Conservation (phyloP, 768 basidiomycete species). For the Rickenella mellea region DNA sequence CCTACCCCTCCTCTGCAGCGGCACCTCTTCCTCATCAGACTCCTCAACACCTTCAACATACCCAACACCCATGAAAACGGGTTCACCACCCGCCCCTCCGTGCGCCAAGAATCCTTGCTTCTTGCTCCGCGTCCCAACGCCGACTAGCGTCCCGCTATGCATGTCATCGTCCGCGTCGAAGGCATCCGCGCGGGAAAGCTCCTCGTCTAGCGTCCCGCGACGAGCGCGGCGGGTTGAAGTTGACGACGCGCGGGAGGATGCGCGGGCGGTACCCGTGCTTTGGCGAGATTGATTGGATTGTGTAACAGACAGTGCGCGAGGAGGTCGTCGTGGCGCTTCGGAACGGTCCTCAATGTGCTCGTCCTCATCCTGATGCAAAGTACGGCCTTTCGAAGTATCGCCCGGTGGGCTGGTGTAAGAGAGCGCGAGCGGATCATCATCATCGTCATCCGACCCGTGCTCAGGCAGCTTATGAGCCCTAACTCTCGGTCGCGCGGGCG, state of each 20-base stretch:
- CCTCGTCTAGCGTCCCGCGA: slow-evolving; percentile 60
- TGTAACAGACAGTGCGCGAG: background rate
- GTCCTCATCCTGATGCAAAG: background rate
- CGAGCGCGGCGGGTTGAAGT: slow-evolving; percentile 16
- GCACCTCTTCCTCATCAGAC: slow-evolving; percentile 10
- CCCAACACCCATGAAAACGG: slow-evolving; percentile 64
- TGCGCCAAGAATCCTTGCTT: slow-evolving; percentile 57
- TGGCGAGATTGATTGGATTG: background rate
- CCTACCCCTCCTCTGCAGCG: background rate
- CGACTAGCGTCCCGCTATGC: slow-evolving; percentile 43
- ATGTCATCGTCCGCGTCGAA: slow-evolving; percentile 26
- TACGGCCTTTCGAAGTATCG: background rate
- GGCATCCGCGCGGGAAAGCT: slow-evolving; percentile 32
- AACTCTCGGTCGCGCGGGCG: slow-evolving; percentile 38
- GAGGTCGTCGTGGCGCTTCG: background rate
- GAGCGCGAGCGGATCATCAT: slow-evolving; percentile 14
- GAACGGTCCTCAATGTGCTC: background rate
- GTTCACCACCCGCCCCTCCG: slow-evolving; percentile 63
- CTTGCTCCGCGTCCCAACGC: slow-evolving; percentile 45
- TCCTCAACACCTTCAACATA: slow-evolving; percentile 49
- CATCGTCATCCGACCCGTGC: slow-evolving; percentile 12
- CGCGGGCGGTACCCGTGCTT: background rate
- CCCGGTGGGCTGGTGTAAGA: slow-evolving; percentile 3
- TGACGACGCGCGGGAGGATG: background rate
- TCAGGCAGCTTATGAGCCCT: slow-evolving; percentile 19